These are phyloP conservation scores for Umbelopsis isabellina DNA, from an alignment of 192 early-diverging fungal genomes.

Conservation along the genomic window DNA sequence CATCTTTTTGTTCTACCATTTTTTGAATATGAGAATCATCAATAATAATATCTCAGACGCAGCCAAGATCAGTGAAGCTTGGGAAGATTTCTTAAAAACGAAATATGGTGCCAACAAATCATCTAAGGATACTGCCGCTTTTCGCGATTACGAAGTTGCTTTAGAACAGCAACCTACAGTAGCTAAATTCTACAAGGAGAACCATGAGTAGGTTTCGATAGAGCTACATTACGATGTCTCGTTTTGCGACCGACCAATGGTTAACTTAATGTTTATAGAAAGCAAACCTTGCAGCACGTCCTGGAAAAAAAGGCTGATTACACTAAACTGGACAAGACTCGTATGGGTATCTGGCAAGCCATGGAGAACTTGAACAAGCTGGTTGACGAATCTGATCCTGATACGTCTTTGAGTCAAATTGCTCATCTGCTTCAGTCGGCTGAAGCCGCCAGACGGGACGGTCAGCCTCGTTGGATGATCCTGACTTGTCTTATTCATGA, in stretches of 20 bases:
- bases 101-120: conserved; percentile 31
- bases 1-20: not conserved
- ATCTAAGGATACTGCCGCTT: conserved; percentile 15
- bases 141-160: conserved; percentile 31
- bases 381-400: conserved; percentile 56
- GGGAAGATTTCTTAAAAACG: conserved; percentile 31
- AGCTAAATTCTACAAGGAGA: conserved; percentile 38
- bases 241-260: not conserved
- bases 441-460: conserved; percentile 47
- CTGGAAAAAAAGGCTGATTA: conserved; percentile 31
- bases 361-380: conserved; percentile 47
- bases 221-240: no score
- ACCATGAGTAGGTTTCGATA: conserved; percentile 32
- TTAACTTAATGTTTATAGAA: not conserved
- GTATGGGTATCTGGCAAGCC: conserved; percentile 53
- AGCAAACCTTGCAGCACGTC: conserved; percentile 42
- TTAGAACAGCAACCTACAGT: conserved; percentile 23
- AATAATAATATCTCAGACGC: conserved; percentile 28
- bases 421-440: conserved; percentile 56
- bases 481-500: conserved; percentile 56
- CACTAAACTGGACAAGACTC: conserved; percentile 14
- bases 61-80: conserved; percentile 31
- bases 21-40: conserved; percentile 9
- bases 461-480: conserved; percentile 53
- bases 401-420: conserved; percentile 53